Base-by-base conservation (phyloP, 1,284 basidiomycete genomes). In the Cutaneotrichosporon sp. region DNA sequence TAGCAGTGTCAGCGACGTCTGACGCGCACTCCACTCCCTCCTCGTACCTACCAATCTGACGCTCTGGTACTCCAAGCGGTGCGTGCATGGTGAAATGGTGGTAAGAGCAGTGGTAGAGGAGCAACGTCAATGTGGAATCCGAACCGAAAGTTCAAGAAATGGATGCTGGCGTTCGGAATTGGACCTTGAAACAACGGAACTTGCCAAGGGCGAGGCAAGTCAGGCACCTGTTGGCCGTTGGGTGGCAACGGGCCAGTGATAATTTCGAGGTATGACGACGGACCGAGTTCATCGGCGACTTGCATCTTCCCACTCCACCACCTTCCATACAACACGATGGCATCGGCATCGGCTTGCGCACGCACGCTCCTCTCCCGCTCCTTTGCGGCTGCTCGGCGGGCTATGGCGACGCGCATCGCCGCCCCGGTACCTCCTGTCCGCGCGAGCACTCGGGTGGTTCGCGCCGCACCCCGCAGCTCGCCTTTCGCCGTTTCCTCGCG, bases 1-100 rank as follows among this genome's bases (percentile, higher is more conserved):
- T 74, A n/a, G n/a, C n/a, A n/a, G n/a, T n/a, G n/a, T n/a, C n/a
- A n/a, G n/a, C n/a, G n/a, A n/a, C n/a, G n/a, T n/a, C n/a, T n/a
- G n/a, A n/a, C n/a, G n/a, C n/a, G n/a, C n/a, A n/a, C n/a, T n/a
- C n/a, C n/a, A n/a, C n/a, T n/a, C n/a, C n/a, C n/a, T n/a, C n/a
- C n/a, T n/a, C n/a, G n/a, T n/a, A 61, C 70, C 54, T 45, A 71
- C 71, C 68, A 26, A 68, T 53, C 60, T 73, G 69, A 24, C 66
- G 61, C 27, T 67, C 63, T n/a, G 67, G 63, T 9, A 61, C 64
- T 44, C 67, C 67, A 26, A 75, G 59, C 10, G 65, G 69, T 3
- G 68, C 64, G 63, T 75, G 72, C 72, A 75, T 73, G 22, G 37
- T 32, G 41, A 4, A 3, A 20, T 12, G 12, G 3, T 22, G 31